Conservation (phyloP, 257 asterid genomes). For the Nicotiana paniculata region DNA sequence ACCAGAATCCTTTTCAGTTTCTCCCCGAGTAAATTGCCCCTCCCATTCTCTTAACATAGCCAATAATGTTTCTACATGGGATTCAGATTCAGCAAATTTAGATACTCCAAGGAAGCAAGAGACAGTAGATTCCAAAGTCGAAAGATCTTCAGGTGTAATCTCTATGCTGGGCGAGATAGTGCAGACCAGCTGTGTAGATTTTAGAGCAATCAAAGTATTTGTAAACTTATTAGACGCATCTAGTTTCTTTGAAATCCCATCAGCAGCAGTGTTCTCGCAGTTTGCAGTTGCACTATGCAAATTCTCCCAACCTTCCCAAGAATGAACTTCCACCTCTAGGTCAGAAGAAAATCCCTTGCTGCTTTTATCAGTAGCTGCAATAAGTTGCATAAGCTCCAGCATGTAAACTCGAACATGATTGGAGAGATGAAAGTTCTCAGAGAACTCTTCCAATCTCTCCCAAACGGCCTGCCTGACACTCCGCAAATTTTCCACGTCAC, state of each 20-base stretch:
- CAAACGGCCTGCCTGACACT: constrained; percentile 66
- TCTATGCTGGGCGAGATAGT: constrained; percentile 56
- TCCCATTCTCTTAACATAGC: constrained; percentile 84
- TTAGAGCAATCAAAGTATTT: constrained; percentile 78
- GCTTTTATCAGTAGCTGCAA: constrained; percentile 52
- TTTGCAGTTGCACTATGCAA: constrained; percentile 28
- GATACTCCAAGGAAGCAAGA: constrained; percentile 66
- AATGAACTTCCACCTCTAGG: constrained; percentile 35
- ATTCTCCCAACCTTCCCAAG: constrained; percentile 92
- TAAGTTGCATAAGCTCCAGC: constrained; percentile 79
- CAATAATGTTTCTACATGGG: constrained; percentile 45
- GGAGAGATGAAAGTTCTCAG: constrained; percentile 62
- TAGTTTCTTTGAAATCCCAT: constrained; percentile 20
- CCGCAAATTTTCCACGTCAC: constrained; percentile 51
- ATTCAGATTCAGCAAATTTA: constrained; percentile 42
- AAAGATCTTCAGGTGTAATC: constrained; percentile 61
- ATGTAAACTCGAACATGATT: constrained; percentile 62
- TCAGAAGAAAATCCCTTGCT: constrained; percentile 31
- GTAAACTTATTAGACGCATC: constrained; percentile 47
- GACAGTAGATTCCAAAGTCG: constrained; percentile 63
- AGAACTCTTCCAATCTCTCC: constrained; percentile 63
- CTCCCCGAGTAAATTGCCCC: constrained; percentile 43
- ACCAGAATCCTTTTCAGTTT: constrained; percentile 23
- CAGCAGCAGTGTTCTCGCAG: constrained; percentile 24
- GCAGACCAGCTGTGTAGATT: constrained; percentile 68